These are phyloP conservation scores for Spinacia oleracea DNA, from an alignment of 179 eudicot species.

Conservation along the genomic window DNA sequence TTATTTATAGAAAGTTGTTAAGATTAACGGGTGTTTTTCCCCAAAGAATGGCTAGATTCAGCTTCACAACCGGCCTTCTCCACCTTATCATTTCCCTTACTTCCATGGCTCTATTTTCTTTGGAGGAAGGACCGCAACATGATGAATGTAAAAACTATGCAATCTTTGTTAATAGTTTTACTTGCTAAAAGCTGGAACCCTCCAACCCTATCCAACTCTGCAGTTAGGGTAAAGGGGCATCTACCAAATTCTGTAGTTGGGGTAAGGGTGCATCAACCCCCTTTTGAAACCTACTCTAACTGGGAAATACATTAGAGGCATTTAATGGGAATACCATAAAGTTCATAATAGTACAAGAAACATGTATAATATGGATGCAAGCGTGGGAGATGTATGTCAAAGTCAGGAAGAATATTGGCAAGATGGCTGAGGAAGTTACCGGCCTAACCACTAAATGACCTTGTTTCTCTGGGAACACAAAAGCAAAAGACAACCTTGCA, in stretches of 20 bases:
- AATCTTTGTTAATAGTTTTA: neutral
- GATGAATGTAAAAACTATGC: no score
- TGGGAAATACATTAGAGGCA: neutral
- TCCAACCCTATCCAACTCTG: neutral
- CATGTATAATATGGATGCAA: neutral
- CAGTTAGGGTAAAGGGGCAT: no score
- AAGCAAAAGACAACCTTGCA: conserved; percentile 77
- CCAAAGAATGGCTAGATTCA: neutral
- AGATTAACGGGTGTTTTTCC: no score
- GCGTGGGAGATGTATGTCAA: neutral
- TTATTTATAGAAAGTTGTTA: no score
- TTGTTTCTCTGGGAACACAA: conserved; percentile 70
- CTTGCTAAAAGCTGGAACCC: neutral
- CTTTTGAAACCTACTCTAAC: neutral
- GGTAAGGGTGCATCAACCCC: no score
- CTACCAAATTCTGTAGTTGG: no score
- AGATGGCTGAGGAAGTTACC: conserved; percentile 37
- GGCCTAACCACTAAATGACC: conserved; percentile 67
- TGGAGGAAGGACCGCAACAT: no score
- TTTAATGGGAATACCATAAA: neutral
- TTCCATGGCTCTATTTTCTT: no score
- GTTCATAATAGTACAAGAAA: neutral
- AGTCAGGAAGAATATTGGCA: neutral
- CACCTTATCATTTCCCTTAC: neutral
- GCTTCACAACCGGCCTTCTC: neutral